Conservation (phyloP, 2,329 filamentous ascomycete genomes). For the Aspergillus texensis region DNA sequence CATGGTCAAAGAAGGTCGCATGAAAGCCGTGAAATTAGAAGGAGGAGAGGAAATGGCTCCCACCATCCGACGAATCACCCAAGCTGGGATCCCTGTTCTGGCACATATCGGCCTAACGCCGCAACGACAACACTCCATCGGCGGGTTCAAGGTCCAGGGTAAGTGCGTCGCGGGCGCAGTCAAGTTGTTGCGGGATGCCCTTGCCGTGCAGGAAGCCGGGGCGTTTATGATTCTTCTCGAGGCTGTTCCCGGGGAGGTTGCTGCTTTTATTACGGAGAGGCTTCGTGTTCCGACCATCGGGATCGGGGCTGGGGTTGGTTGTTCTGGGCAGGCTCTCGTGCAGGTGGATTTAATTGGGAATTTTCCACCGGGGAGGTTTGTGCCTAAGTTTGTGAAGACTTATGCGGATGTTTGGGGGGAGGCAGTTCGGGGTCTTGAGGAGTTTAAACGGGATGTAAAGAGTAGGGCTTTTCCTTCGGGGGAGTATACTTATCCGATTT, state of each 20-base stretch:
- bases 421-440: constrained; percentile 71
- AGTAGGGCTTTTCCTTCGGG: neutral
- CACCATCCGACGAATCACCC: constrained; percentile 79
- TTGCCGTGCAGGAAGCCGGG: constrained; percentile 86
- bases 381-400: constrained; percentile 94
- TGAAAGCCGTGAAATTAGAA: constrained; percentile 88
- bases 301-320: constrained; percentile 91
- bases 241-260: constrained; percentile 84
- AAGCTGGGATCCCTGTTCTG: constrained; percentile 89
- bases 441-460: constrained; percentile 76
- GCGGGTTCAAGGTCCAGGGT: constrained; percentile 91
- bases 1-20: constrained; percentile 86
- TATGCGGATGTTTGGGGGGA: constrained; percentile 92
- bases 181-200: constrained; percentile 78
- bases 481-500: neutral
- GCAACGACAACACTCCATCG: constrained; percentile 85
- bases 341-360: constrained; percentile 93
- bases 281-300: constrained; percentile 88
- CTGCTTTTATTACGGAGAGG: constrained; percentile 74
- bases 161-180: constrained; percentile 75
- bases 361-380: constrained; percentile 82
- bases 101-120: constrained; percentile 90
- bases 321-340: constrained; percentile 90
- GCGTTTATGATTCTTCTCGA: constrained; percentile 87
- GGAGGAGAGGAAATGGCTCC: constrained; percentile 84